phyloP scores from a whole-genome alignment of 768 basidiomycete species.

The Dioszegia aurantiaca region DNA sequence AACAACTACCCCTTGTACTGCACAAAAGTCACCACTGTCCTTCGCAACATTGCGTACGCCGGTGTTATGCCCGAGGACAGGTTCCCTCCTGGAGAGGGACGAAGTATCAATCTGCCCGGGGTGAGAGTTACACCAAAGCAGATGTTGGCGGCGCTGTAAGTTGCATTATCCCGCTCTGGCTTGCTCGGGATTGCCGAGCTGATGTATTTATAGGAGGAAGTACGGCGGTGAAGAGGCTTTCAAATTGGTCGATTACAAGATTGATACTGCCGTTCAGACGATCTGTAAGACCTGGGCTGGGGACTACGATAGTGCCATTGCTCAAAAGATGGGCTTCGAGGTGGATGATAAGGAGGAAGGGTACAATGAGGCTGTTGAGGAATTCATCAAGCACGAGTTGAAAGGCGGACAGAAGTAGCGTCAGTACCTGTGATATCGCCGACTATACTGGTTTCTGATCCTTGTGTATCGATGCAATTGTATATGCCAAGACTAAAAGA shows the following conservation, averaged over 20 bases:
- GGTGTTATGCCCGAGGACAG: slow-evolving; percentile 56
- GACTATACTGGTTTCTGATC: too few relatives aligned
- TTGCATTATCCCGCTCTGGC: slow-evolving; percentile 1
- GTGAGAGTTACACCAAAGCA: slow-evolving; percentile 61
- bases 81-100: slow-evolving; percentile 53
- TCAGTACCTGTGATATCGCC: too few relatives aligned
- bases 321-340: slow-evolving; percentile 44
- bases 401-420: slow-evolving; percentile 5
- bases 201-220: slow-evolving; percentile 36
- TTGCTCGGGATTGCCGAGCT: background rate
- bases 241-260: slow-evolving; percentile 53
- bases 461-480: too few relatives aligned
- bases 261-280: slow-evolving; percentile 42
- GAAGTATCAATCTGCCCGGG: slow-evolving; percentile 63
- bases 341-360: slow-evolving; percentile 48
- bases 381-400: slow-evolving; percentile 45
- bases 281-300: slow-evolving; percentile 52
- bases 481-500: too few relatives aligned
- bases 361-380: slow-evolving; percentile 45
- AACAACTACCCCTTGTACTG: slow-evolving; percentile 59
- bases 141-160: slow-evolving; percentile 59
- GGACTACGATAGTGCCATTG: slow-evolving; percentile 38
- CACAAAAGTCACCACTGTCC: slow-evolving; percentile 58
- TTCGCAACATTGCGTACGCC: slow-evolving; percentile 60
- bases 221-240: slow-evolving; percentile 58